Evolutionary conservation across 257 asterid genomes (phyloP).

Genomic region (Solanum ossicruentum): DNA sequence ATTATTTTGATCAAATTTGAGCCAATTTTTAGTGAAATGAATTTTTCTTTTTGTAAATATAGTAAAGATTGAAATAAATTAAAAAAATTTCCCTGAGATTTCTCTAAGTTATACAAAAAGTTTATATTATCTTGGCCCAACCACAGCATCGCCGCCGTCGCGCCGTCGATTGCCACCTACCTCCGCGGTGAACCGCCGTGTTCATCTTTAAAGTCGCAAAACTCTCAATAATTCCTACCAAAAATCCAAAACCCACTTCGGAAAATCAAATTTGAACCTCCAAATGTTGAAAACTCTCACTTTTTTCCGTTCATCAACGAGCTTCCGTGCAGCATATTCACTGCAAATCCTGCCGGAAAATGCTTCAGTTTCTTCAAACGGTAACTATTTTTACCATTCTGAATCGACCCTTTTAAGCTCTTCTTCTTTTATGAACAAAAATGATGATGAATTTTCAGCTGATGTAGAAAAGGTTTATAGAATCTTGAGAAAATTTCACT

Average conservation of each 20-base stretch:
- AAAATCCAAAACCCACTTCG: neutral
- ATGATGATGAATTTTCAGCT: conserved; percentile 51
- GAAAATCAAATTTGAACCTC: neutral
- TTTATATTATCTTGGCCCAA: neutral
- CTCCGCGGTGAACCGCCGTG: neutral
- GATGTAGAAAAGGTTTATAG: conserved; percentile 76
- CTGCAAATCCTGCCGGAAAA: neutral
- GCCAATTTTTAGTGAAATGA: no score
- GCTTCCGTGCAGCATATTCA: neutral
- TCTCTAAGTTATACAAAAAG: neutral
- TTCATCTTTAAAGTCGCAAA: neutral
- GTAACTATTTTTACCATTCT: neutral
- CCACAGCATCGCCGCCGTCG: neutral
- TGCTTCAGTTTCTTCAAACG: neutral
- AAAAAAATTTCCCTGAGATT: no score
- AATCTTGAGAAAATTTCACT: conserved; percentile 57
- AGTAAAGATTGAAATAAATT: no score
- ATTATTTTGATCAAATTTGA: no score
- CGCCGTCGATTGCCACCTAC: neutral
- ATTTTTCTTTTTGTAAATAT: no score
- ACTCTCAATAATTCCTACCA: neutral
- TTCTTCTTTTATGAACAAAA: neutral
- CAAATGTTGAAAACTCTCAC: neutral
- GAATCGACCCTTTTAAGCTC: neutral
- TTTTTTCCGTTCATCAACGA: neutral